phyloP scores from a whole-genome alignment of 1,284 basidiomycete genomes.

The Apiotrichum montevideense region DNA sequence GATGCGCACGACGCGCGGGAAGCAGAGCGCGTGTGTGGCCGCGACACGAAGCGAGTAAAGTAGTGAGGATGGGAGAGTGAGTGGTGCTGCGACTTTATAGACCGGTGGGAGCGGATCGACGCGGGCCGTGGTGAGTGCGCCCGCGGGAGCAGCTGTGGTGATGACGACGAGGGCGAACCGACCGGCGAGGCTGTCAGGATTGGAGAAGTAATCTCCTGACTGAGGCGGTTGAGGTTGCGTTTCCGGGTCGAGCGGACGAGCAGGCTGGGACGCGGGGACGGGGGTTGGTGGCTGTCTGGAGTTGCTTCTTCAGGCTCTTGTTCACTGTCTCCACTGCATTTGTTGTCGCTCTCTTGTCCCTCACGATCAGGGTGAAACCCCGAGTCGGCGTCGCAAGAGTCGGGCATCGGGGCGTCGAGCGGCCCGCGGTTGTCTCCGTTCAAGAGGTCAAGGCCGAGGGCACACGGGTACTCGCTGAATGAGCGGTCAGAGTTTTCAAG shows the following conservation, averaged over 20 bases:
- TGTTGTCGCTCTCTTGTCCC: no score
- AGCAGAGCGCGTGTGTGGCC: background rate
- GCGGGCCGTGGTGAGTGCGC: background rate
- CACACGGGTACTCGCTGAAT: background rate
- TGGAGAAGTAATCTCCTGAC: background rate
- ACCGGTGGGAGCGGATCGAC: background rate
- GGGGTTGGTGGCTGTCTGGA: background rate
- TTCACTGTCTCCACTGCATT: no score
- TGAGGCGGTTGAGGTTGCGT: constrained; percentile 1
- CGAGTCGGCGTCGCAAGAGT: no score
- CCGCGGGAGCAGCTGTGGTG: no score
- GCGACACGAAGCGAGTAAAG: background rate
- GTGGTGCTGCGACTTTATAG: background rate
- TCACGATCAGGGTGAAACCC: no score
- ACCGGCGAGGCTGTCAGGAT: background rate
- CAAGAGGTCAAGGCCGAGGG: background rate
- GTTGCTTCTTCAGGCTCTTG: no score
- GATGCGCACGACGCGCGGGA: background rate
- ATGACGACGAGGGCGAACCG: no score
- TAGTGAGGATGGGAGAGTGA: background rate
- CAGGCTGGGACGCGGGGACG: background rate
- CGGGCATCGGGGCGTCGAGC: no score
- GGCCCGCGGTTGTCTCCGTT: no score
- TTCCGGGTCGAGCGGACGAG: background rate
- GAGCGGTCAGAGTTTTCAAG: background rate